phyloP scores from a whole-genome alignment of 768 basidiomycete species.

The Termitomyces sp. region DNA sequence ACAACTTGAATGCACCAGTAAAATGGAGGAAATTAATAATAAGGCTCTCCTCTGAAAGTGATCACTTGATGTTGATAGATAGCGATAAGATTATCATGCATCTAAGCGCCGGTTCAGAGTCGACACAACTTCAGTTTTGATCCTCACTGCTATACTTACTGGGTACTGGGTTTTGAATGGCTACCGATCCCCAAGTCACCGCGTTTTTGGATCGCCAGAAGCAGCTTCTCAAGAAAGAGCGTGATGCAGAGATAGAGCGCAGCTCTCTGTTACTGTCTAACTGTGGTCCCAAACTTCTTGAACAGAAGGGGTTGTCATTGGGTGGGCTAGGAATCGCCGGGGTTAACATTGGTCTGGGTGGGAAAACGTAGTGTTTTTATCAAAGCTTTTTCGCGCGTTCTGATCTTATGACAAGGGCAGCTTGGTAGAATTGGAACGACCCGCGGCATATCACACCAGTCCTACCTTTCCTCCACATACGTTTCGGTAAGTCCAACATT shows the following conservation, averaged over 20 bases:
- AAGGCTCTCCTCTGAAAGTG: too few relatives aligned
- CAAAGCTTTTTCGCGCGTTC: conserved; percentile 4
- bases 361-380: conserved; percentile 69
- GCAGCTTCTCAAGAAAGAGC: conserved; percentile 64
- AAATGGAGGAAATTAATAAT: too few relatives aligned
- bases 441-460: conserved; percentile 71
- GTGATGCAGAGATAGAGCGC: conserved; percentile 80
- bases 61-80: too few relatives aligned
- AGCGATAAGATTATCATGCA: too few relatives aligned
- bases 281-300: conserved; percentile 80
- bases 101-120: too few relatives aligned
- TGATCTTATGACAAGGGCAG: conserved; percentile 44
- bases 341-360: conserved; percentile 85
- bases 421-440: conserved; percentile 82
- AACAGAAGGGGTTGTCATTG: conserved; percentile 82
- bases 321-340: conserved; percentile 66
- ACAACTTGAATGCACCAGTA: too few relatives aligned
- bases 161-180: conserved; percentile 24
- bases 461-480: conserved; percentile 81
- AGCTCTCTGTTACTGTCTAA: conserved; percentile 77
- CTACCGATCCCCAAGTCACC: conserved; percentile 33
- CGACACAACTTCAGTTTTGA: too few relatives aligned
- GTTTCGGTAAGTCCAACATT: conserved; percentile 52
- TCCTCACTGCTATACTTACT: too few relatives aligned
- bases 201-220: conserved; percentile 70